Base-by-base conservation (phyloP, 306 rosid genomes). In the Ochetophila trinervis region DNA sequence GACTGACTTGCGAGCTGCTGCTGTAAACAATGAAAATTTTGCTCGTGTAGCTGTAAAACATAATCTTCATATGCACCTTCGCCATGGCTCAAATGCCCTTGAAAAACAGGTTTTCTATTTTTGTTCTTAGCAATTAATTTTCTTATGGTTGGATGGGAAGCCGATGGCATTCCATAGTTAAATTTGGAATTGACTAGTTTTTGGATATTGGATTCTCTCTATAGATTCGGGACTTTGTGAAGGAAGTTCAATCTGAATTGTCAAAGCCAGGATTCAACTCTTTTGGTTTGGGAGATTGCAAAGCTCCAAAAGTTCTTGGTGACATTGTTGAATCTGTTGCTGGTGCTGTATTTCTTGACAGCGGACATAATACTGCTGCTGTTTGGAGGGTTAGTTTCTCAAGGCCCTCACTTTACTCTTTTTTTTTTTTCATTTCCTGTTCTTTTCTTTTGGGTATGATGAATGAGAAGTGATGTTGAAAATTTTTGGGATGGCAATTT, bases 301-400 rank as follows among this genome's bases (percentile, higher is more conserved):
- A 93, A 90, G 99, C 99, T 76, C 99, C 99, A 55, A 93, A 93
- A 84, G 99, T 93, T 81, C 96, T 90, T 65, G 99, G 99, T 72
- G 99, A 90, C 77, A 93, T 93, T 76, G 85, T 93, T 52, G 99
- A 93, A 82, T 93, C 99, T 69, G 87, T 93, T 65, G 99, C 99
- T 14, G 99, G 99, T 58, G 90, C 99, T 64, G 81, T 93, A 68
- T 93, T 90, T 78, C 99, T 93, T 32, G 97, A 93, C 71, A 81
- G 88, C 61, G 95, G 83, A 50, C 89, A 85, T 64, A 74, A 93
- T 65, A 93, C 96, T 60, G 27, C 81, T 54, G 76, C 49, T 35
- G 99, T 93, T 75, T 93, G 99, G 99, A 75, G 76, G 91, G 99
- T 90, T 50, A 47, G 78, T 65, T 19, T 40, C 57, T 37, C 10